Base-by-base conservation (phyloP, 192 early-diverging fungal species). In the Coemansia sp. region DNA sequence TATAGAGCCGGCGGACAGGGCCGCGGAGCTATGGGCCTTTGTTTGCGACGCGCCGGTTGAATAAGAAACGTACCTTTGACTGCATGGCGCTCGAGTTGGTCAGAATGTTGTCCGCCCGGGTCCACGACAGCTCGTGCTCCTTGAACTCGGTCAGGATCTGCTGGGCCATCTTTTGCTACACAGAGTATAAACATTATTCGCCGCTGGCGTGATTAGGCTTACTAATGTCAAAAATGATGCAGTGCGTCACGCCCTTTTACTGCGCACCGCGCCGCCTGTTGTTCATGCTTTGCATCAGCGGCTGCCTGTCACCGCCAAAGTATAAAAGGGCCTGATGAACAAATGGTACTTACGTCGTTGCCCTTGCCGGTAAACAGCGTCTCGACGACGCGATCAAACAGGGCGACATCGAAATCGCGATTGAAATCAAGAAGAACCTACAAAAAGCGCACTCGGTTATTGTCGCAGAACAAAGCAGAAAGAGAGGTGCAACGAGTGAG, bases 121-220 rank as follows among this genome's bases (percentile, higher is more conserved):
- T 89, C 97, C 97, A 99, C 20, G 97, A 82, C 28, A 97, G 91
- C 29, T 92, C 92, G 55, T 98, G 85, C 35, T 94, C 90, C 77
- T 93, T 87, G 60, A 99, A 98, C 67, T 94, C 87, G 36, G 88
- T 90, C 53, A 99, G 74, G 19, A 94, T 64, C 60, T 86, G 81
- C 55, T 91, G 85, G 30, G 96, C 96, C 53, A 78, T 78, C 65
- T 85, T 78, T 83, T 89, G 93, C 94, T 95, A 67, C 50, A 55
- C 1, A 5, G 9, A 28, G 13, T 14, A 8, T 9, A 26, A 34
- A 48, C 15, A 46, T 32, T 9, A 46, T 14, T 26, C 26, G n/a
- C n/a, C n/a, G n/a, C n/a, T n/a, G n/a, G n/a, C n/a, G n/a, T n/a
- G n/a, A n/a, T n/a, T n/a, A n/a, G n/a, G n/a, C n/a, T n/a, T n/a